Evolutionary conservation across 768 basidiomycete genomes (phyloP), one percentile per base, ranked within the genome.

Genomic region (Lactarius vividus): DNA sequence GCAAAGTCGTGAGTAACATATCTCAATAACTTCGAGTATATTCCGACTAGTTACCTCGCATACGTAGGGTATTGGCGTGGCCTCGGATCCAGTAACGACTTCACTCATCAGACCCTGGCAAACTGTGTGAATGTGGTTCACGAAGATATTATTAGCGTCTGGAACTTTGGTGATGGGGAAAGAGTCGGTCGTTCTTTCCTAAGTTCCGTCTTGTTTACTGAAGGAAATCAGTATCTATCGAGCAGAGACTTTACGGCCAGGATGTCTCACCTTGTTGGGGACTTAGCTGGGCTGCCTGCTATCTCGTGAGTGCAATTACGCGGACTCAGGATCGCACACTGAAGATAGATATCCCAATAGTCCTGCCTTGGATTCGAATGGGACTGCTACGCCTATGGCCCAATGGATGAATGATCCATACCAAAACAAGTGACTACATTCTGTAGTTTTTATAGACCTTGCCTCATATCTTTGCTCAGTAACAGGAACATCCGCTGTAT

Each of bases 11-110:
- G 23, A 65, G 64, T 61, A 18, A n/a, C 18, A 39, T 52, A 29
- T 15, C 2, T 23, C 20, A 23, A 40, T 18, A 60, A 18, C n/a
- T 15, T 23, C 2, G 18, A 23, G 9, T 28, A 31, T 26, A 31
- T 31, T 7, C 28, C 1, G 44, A 57, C 37, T 4, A 39, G 10
- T 35, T 2, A 23, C 13, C 10, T 56, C 8, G 23, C 7, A 10
- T 16, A 53, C 55, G 8, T 28, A 66, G 65, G 46, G 28, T 66
- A 66, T 29, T 66, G 65, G 65, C n/a, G 56, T 57, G 33, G 28
- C 10, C 65, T 66, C 44, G 44, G 55, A 35, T 65, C 60, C 1
- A 61, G 60, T 57, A 29, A 0, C 5, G 46, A 49, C n/a, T 65
- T 65, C 29, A 20, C 28, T 10, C 29, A 57, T 4, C 26, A 16